These are phyloP conservation scores for Lathyrus aphaca DNA, from an alignment of 306 rosid genomes.

Conservation along the genomic window DNA sequence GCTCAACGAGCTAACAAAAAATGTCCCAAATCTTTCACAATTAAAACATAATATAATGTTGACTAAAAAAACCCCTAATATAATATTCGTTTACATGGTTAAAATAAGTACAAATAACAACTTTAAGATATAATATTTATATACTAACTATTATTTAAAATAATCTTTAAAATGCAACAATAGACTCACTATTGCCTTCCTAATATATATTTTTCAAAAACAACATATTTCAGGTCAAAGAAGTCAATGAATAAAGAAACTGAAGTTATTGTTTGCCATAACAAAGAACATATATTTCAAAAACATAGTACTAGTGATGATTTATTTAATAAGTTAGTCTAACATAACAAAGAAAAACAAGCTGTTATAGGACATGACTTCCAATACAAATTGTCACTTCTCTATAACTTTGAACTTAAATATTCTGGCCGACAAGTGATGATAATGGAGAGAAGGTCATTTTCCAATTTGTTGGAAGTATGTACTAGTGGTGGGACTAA, in stretches of 20 bases:
- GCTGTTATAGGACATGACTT: conserved; percentile 25
- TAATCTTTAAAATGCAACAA: too few species aligned
- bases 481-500: conserved; percentile 34
- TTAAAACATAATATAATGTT: too few species aligned
- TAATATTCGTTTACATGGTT: too few species aligned
- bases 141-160: too few species aligned
- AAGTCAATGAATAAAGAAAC: background rate
- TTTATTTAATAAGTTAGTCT: background rate
- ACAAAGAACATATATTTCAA: too few species aligned
- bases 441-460: conserved; percentile 25
- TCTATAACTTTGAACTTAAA: conserved; percentile 31
- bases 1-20: too few species aligned
- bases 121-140: too few species aligned
- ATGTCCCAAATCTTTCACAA: too few species aligned
- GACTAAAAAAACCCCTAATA: too few species aligned
- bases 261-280: conserved; percentile 32
- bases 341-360: conserved; percentile 19
- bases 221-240: background rate
- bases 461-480: conserved; percentile 10
- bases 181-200: too few species aligned
- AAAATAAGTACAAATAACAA: too few species aligned
- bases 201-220: background rate
- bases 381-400: conserved; percentile 30
- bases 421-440: conserved; percentile 42
- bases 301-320: background rate